Conservation (phyloP, 306 rosid genomes). For the Vachellia collinsii region DNA sequence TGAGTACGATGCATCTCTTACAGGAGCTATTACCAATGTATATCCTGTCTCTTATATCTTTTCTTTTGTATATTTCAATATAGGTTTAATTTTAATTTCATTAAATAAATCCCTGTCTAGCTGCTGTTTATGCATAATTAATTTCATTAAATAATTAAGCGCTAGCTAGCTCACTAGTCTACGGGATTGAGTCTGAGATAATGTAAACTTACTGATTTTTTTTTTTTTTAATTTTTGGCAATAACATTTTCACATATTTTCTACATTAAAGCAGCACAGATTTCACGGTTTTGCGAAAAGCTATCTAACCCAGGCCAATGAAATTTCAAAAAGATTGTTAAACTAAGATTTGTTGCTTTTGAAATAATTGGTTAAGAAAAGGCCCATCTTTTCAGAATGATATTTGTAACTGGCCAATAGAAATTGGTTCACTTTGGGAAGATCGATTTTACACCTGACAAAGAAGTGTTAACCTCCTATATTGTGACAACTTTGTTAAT, state of each 20-base stretch:
- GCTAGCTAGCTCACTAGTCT: no score
- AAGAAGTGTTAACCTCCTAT: neutral
- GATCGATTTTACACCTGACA: neutral
- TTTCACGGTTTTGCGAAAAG: neutral
- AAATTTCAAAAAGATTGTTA: no score
- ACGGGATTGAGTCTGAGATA: no score
- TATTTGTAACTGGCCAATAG: neutral
- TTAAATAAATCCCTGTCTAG: neutral
- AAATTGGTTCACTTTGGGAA: neutral
- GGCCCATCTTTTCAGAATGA: neutral
- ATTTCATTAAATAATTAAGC: no score
- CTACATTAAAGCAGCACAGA: neutral
- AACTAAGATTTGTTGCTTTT: neutral
- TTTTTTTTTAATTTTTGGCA: neutral
- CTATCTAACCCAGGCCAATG: neutral
- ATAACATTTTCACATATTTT: neutral
- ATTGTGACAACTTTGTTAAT: neutral
- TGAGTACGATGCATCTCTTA: neutral
- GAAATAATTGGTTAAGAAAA: no score
- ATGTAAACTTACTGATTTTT: no score
- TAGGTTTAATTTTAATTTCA: no score
- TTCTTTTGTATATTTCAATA: neutral
- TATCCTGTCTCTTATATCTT: conserved; percentile 24
- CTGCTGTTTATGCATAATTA: neutral
- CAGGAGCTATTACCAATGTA: conserved; percentile 37